Evolutionary conservation across 2,329 filamentous ascomycete species (phyloP), one percentile per base, ranked within the genome.

Genomic region (Arthrinium phaeospermum): DNA sequence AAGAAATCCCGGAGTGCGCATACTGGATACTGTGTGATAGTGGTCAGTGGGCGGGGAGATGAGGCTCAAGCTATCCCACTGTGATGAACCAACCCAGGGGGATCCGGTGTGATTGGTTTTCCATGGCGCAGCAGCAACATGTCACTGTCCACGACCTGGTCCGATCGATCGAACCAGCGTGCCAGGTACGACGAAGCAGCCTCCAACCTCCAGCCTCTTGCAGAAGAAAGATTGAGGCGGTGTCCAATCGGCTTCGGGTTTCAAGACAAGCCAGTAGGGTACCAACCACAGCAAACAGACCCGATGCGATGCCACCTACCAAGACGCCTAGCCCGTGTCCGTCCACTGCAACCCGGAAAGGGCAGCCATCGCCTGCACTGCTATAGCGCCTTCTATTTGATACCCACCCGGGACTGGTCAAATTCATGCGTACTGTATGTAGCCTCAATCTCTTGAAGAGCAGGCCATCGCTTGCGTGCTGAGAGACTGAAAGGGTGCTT

Each of bases 141-240:
- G 51, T 37, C 53, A 61, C 53, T 61, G 53, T 61, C 46, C 51
- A 61, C 53, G 53, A 61, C 53, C 53, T 61, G 30, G 30, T 22
- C 53, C 53, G 53, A 61, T 61, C 53, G 53, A 61, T 61, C 53
- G 53, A 61, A 37, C 53, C 53, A 61, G 53, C 53, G 53, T 37
- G n/a, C 53, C 53, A 61, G 53, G 53, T 37, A 61, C 53, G 34
- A 37, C 30, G 16, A 10, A 57, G 27, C 13, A 19, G 24, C 51
- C 51, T 34, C 27, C 27, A 30, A 4, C 27, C 27, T 30, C 27
- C 27, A 30, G 27, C 27, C 27, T 30, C 27, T 34, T 61, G 53
- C 53, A 61, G 27, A 61, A 61, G 5, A 37, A 61, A 61, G 5
- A n/a, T 27, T 37, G 53, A 61, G 53, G 30, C 53, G 22, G 53